phyloP scores from a whole-genome alignment of 2,329 filamentous ascomycete genomes.

The Fusarium humuli region DNA sequence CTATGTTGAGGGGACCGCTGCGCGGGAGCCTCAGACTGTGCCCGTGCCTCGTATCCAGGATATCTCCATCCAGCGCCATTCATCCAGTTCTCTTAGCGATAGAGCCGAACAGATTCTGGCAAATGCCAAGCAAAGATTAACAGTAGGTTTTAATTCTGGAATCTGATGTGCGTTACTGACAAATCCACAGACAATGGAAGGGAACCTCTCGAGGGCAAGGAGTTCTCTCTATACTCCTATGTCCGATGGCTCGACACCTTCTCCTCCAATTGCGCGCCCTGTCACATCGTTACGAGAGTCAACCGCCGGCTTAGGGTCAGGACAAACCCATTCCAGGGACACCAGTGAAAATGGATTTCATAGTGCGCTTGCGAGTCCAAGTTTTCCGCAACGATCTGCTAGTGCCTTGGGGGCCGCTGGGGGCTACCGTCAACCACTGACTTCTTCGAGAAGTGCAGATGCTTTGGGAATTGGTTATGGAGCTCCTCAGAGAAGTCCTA shows the following conservation, averaged over 20 bases:
- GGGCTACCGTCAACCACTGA: conserved; percentile 65
- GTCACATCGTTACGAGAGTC: conserved; percentile 42
- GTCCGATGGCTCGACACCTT: conserved; percentile 66
- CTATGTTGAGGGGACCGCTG: conserved; percentile 60
- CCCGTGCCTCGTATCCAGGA: conserved; percentile 31
- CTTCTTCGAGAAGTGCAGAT: conserved; percentile 59
- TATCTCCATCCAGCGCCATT: conserved; percentile 68
- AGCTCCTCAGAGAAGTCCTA: conserved; percentile 53
- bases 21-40: conserved; percentile 34
- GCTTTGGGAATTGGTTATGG: conserved; percentile 50
- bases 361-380: conserved; percentile 44
- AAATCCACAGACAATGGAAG: conserved; percentile 83
- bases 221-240: conserved; percentile 66
- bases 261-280: conserved; percentile 57
- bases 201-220: conserved; percentile 83
- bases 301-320: conserved; percentile 26
- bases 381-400: conserved; percentile 67
- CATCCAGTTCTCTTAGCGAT: conserved; percentile 80
- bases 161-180: conserved; percentile 25
- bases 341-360: conserved; percentile 49
- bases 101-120: conserved; percentile 91
- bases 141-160: conserved; percentile 66
- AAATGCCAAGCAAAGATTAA: conserved; percentile 89
- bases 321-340: conserved; percentile 49
- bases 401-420: conserved; percentile 72